These are phyloP conservation scores for Puya raimondii DNA, from an alignment of 176 grass and related monocot species.

Conservation along the genomic window DNA sequence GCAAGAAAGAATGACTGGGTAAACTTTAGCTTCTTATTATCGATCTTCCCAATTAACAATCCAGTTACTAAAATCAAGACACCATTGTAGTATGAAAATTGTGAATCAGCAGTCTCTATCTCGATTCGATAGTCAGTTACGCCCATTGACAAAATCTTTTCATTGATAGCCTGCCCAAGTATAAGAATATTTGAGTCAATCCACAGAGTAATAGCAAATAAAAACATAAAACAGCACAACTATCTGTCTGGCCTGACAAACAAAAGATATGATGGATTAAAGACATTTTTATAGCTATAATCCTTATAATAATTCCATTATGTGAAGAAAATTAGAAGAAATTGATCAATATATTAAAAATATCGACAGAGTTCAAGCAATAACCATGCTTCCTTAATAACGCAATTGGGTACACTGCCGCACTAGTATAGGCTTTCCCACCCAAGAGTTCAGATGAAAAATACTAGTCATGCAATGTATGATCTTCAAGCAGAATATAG, in stretches of 20 bases:
- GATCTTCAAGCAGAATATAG: too few species aligned
- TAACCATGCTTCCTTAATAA: too few species aligned
- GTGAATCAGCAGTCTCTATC: constrained; percentile 24
- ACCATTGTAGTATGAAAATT: constrained; percentile 19
- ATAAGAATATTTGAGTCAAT: constrained; percentile 10
- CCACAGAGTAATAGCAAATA: not conserved
- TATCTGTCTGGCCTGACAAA: not conserved
- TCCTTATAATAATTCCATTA: too few species aligned
- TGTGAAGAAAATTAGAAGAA: too few species aligned
- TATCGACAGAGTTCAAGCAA: too few species aligned
- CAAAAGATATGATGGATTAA: too few species aligned
- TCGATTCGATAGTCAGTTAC: constrained; percentile 13
- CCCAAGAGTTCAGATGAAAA: too few species aligned
- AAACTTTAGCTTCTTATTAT: constrained; percentile 19
- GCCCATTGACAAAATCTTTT: not conserved
- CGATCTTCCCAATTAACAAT: constrained; percentile 15
- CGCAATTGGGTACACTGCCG: too few species aligned
- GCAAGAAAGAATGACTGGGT: constrained; percentile 85
- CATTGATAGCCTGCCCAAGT: constrained; percentile 59
- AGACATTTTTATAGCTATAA: too few species aligned
- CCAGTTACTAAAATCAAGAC: constrained; percentile 23
- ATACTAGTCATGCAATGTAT: too few species aligned
- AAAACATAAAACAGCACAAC: constrained; percentile 2
- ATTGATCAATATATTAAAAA: too few species aligned
- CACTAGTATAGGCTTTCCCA: too few species aligned